A percentile compares a stretch with the other conserved stretches of the same genome.
Conservation (phyloP, 2,329 filamentous ascomycete genomes). For the Teratosphaeria destructans region DNA sequence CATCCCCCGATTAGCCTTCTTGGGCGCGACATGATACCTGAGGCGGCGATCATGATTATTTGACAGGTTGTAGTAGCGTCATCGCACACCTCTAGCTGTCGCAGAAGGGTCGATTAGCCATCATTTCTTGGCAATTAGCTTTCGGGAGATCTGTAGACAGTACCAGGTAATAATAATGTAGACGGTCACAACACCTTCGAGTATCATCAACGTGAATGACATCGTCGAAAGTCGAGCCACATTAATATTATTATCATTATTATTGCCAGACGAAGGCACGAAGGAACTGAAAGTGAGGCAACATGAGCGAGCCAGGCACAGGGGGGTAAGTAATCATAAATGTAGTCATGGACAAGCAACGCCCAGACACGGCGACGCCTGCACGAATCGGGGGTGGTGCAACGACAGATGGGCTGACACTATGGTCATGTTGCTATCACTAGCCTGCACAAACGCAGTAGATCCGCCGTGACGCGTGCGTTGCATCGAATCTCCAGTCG, state of each 20-base stretch:
- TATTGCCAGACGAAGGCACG: background rate
- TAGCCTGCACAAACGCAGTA: slow-evolving; percentile 34
- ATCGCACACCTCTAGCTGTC: background rate
- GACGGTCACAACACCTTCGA: too few species aligned
- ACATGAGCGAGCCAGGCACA: background rate
- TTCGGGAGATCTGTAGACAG: background rate
- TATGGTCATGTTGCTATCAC: background rate
- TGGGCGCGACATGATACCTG: background rate
- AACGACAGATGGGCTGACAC: background rate
- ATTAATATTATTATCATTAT: background rate
- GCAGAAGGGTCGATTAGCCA: background rate
- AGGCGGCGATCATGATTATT: background rate
- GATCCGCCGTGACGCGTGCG: slow-evolving; percentile 44
- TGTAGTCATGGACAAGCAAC: background rate
- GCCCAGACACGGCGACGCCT: background rate
- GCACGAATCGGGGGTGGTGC: background rate
- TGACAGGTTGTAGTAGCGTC: background rate
- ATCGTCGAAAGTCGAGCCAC: background rate
- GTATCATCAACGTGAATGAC: background rate
- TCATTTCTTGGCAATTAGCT: background rate
- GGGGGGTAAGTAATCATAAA: background rate
- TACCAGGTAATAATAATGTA: background rate
- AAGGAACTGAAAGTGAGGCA: background rate
- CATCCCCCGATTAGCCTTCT: background rate
- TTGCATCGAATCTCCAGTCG: slow-evolving; percentile 43